Base-by-base conservation (phyloP, 1,139 yeast genomes). In the Meyerozyma elateridarum region DNA sequence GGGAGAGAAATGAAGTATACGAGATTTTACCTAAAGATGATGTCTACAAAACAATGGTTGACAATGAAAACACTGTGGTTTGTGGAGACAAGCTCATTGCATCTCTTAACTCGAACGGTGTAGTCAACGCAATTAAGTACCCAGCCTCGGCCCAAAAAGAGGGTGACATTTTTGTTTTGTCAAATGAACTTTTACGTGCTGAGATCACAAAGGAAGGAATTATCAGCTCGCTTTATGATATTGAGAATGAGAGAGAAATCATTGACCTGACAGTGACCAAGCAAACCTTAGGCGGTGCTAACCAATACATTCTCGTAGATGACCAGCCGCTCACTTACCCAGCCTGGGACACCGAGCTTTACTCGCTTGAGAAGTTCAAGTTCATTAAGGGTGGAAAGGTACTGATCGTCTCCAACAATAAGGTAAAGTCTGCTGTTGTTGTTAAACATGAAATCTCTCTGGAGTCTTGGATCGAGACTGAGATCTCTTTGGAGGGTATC, bases 321-420 rank as follows among this genome's bases (percentile, higher is more conserved):
- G 97, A 91, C 54, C 85, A 87, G 42, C 97, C 97, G 8, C 64
- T 87, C 49, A 79, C 73, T 37, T 89, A 80, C 77, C 96, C 89
- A 31, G 97, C 97, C 2, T 91, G 98, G 97, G 97, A 91, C 53
- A 89, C 97, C 0, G 98, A 91, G 52, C 69, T 88, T 38, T 91
- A 76, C 53, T 82, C 95, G 0, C 70, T 84, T 41, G 83, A 80
- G 44, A 84, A 81, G 42, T 76, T 73, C 51, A 64, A 66, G 36
- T 76, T 79, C 42, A 49, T 69, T 38, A 42, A 46, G 6, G 43
- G 47, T 63, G 52, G 73, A 57, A 54, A 57, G 26, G 71, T 79
- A 14, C 62, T 70, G 15, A 64, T 84, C 18, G 61, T 72, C 25
- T 70, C 69, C 33, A 59, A 67, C 24, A 79, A 81, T 20, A 75